Evolutionary conservation across 352 stramenopile species (phyloP), one percentile per base, ranked within the genome.

Genomic region (Phytopythium litorale): DNA sequence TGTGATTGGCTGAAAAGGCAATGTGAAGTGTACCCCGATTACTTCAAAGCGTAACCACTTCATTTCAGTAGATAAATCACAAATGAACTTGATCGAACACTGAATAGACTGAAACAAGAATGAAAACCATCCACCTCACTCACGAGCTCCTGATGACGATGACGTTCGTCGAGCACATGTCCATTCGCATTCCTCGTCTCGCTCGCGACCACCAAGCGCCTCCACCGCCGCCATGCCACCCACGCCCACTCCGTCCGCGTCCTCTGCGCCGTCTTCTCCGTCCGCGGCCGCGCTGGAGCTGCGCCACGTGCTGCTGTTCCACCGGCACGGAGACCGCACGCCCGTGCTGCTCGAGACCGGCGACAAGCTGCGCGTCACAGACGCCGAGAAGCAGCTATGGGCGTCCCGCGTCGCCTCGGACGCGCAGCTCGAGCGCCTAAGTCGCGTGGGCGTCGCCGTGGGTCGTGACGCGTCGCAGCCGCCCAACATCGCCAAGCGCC

Each of bases 261-360:
- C 52, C 19, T 59, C 53, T 8, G 23, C 35, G 7, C 7, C 25
- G 21, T 8, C 46, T 7, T 9, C 56, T 9, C 12, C 35, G n/a
- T 18, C 37, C 13, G 18, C 35, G 9, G 6, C 33, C 3, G n/a
- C 49, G 48, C 68, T 93, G 35, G 59, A 68, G 54, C 65, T 93
- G 60, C 73, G 72, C 43, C 84, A 95, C 63, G 86, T 90, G 61
- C 67, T 95, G 55, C 68, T 92, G 33, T 88, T 92, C 66, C 84
- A 93, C 58, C 86, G 86, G 58, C 86, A 93, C 56, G 86, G 86
- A 55, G 86, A 95, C 64, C 82, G 86, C 50, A 79, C 84, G 56
- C 86, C 86, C 7, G 77, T 95, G 57, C 72, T 92, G 40, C 81
- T 78, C 30, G 63, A 71, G 28, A 78, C 90, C 45, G 78, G 81